Evolutionary conservation across 176 grass and related monocot genomes (phyloP).

Genomic region (Aechmea fasciata): DNA sequence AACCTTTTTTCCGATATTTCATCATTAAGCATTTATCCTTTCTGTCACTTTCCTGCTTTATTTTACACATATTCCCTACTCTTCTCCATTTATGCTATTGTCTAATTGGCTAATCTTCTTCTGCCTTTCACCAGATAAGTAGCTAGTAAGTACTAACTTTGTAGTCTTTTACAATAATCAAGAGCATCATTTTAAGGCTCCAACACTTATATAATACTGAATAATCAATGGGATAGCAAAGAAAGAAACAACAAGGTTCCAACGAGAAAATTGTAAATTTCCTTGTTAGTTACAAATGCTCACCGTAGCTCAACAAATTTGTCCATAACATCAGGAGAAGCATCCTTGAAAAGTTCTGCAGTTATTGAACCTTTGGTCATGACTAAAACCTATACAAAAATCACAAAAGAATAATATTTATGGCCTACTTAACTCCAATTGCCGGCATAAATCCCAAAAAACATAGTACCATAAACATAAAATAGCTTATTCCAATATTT

Average conservation of each 20-base stretch:
- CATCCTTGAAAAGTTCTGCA: conserved; percentile 79
- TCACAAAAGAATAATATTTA: conserved; percentile 6
- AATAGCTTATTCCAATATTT: neutral
- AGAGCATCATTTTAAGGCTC: conserved; percentile 1
- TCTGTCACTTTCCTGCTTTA: too few relatives aligned
- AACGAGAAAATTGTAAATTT: neutral
- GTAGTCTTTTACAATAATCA: neutral
- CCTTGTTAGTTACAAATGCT: conserved; percentile 1
- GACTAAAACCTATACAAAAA: conserved; percentile 54
- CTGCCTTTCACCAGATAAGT: too few relatives aligned
- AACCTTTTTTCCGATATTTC: too few relatives aligned
- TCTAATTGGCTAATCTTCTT: too few relatives aligned
- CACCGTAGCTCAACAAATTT: conserved; percentile 83
- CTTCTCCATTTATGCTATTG: too few relatives aligned
- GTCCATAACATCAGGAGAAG: conserved; percentile 60
- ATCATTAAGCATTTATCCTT: too few relatives aligned
- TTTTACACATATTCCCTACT: too few relatives aligned
- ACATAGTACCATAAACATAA: too few relatives aligned
- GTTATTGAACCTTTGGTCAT: conserved; percentile 70
- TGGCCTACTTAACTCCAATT: neutral
- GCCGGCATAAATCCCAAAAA: too few relatives aligned
- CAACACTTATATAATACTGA: neutral
- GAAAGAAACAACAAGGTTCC: neutral
- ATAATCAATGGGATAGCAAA: neutral
- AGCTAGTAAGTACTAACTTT: neutral